Conservation (phyloP, 176 grass and related monocot genomes). For the Carex parvula region DNA sequence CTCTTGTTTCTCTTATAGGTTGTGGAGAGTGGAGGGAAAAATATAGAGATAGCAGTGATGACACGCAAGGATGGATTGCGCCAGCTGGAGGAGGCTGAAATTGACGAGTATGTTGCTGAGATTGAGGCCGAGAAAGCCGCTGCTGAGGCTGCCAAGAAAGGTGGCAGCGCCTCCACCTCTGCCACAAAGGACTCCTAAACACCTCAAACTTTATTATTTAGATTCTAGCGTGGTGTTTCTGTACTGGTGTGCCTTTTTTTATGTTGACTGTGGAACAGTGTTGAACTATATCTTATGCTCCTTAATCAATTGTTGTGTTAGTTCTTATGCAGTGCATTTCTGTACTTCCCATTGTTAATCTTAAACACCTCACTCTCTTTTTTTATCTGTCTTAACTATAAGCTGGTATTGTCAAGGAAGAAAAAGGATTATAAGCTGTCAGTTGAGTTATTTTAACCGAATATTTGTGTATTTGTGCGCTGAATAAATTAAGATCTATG, state of each 20-base stretch:
- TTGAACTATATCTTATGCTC: slow-evolving; percentile 1
- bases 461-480: too few relatives aligned
- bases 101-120: slow-evolving; percentile 74
- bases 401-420: not conserved
- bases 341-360: too few relatives aligned
- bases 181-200: slow-evolving; percentile 7
- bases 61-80: slow-evolving; percentile 45
- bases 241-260: not conserved
- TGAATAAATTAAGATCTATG: not conserved
- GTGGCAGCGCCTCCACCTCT: slow-evolving; percentile 41
- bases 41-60: slow-evolving; percentile 68
- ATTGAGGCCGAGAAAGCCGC: slow-evolving; percentile 86
- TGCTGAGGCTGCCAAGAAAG: slow-evolving; percentile 77
- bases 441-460: not conserved
- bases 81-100: slow-evolving; percentile 64
- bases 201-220: slow-evolving; percentile 11
- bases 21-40: slow-evolving; percentile 77
- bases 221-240: slow-evolving; percentile 4
- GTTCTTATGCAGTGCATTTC: not conserved
- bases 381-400: not conserved
- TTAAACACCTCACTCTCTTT: not conserved
- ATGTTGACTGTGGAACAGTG: not conserved
- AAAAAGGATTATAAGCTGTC: not conserved
- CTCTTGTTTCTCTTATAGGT: slow-evolving; percentile 39
- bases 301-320: not conserved